Conservation (phyloP, 2,329 filamentous ascomycete genomes). For the Sporothrix luriei region DNA sequence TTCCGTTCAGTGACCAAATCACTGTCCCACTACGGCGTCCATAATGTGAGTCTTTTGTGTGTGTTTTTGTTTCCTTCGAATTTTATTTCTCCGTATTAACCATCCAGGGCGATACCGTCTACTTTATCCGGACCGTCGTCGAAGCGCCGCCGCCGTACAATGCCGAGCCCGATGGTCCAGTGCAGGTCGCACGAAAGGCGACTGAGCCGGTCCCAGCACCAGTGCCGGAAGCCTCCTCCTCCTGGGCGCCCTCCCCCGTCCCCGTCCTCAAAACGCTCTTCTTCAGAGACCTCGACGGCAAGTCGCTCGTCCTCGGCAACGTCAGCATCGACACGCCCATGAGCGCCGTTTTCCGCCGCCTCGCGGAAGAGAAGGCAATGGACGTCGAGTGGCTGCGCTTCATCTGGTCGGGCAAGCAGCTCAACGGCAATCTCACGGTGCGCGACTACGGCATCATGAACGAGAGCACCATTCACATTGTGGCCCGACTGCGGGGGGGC, state of each 20-base stretch:
- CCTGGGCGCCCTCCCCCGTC: neutral
- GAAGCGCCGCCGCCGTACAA: conserved; percentile 20
- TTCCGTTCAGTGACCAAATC: neutral
- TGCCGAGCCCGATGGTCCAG: neutral
- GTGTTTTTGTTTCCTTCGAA: too few species aligned
- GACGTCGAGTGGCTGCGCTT: conserved; percentile 28
- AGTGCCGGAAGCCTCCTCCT: neutral
- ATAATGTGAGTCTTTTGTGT: neutral
- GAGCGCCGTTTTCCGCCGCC: conserved; percentile 4
- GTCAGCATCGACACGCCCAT: neutral
- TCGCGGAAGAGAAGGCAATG: conserved; percentile 22
- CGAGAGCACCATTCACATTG: conserved; percentile 31
- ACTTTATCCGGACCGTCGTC: conserved; percentile 28
- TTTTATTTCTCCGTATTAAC: neutral
- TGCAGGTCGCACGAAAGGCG: too few species aligned
- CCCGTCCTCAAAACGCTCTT: conserved; percentile 24
- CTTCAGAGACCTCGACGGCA: conserved; percentile 23
- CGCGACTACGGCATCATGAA: conserved; percentile 30
- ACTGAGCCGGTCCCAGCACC: too few species aligned
- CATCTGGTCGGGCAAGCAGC: conserved; percentile 28
- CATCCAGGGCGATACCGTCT: conserved; percentile 21
- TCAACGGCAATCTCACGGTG: conserved; percentile 18
- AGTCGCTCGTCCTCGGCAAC: conserved; percentile 6
- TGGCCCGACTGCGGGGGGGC: conserved; percentile 16
- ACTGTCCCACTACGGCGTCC: conserved; percentile 5